These are phyloP conservation scores for Kodamaea leandrae DNA, from an alignment of 805 yeast genomes.

Conservation along the genomic window DNA sequence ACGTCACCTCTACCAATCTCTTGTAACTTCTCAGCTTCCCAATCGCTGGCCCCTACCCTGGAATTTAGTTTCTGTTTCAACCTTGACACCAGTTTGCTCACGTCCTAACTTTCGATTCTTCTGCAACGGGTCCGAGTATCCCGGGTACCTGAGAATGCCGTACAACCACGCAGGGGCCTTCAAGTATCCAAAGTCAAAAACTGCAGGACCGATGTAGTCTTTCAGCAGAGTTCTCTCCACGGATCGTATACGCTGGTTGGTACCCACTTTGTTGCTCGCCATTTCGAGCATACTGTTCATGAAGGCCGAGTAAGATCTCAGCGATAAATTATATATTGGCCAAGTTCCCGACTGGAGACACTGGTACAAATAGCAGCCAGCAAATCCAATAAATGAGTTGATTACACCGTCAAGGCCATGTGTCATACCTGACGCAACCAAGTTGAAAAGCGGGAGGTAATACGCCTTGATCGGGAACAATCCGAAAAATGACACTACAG, in stretches of 20 bases:
- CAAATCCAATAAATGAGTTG: slow-evolving; percentile 48
- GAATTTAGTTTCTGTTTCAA: slow-evolving; percentile 17
- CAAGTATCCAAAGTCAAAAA: slow-evolving; percentile 52
- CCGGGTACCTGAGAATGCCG: slow-evolving; percentile 23
- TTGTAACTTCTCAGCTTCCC: slow-evolving; percentile 24
- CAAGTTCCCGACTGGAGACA: slow-evolving; percentile 59
- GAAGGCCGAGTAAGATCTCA: not conserved
- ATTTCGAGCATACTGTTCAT: not conserved
- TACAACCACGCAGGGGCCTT: slow-evolving; percentile 52
- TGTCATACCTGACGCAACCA: slow-evolving; percentile 34
- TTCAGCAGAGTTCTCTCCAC: slow-evolving; percentile 2
- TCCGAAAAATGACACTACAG: slow-evolving; percentile 51
- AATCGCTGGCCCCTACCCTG: slow-evolving; percentile 37
- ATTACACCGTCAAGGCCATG: slow-evolving; percentile 42
- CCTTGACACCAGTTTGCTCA: not conserved
- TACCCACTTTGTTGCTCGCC: slow-evolving; percentile 33
- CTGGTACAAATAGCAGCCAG: slow-evolving; percentile 57
- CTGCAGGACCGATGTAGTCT: slow-evolving; percentile 35
- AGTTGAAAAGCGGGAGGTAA: slow-evolving; percentile 46
- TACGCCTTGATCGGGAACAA: slow-evolving; percentile 55
- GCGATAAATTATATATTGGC: slow-evolving; percentile 36
- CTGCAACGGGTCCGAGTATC: not conserved
- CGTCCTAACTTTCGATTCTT: not conserved
- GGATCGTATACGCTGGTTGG: slow-evolving; percentile 10
- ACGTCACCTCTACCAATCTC: no score